Base-by-base conservation (phyloP, 345 rosid genomes). In the Brassica nigra region DNA sequence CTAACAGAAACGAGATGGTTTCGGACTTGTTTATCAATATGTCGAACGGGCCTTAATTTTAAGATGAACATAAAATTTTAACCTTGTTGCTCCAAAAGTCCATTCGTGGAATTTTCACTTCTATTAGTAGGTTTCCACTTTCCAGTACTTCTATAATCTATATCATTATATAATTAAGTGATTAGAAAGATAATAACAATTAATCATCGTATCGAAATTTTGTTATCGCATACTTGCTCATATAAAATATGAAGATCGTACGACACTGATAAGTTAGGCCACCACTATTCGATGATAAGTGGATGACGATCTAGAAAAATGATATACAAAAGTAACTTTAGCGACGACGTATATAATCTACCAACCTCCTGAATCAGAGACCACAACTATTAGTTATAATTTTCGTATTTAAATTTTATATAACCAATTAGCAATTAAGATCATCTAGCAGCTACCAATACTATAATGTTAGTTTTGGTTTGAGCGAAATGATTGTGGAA, bases 261-360 rank as follows among this genome's bases (percentile, higher is more conserved):
- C 73, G 39, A 59, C 44, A 8, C 3, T 57, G 82, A 78, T 73
- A 73, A 42, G 82, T 73, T 79, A 79, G 78, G 78, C 73, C 82
- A 79, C 63, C 82, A 73, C 77, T 79, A 28, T 3, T 10, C 55
- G 58, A 78, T 36, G 76, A 73, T 44, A 23, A 78, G 73, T 66
- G 77, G 82, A 66, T 62, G 5, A 78, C 12, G 11, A 37, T 71
- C n/a, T 30, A 57, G 18, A 72, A 79, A 73, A 72, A 18, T 64
- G 10, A 36, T 63, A 52, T n/a, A n/a, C 2, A 9, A 6, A 14
- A 23, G 2, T 27, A 11, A 30, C 33, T 44, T 16, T 33, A 5
- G 27, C 71, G 72, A 78, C 66, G 72, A 78, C 59, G 66, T 78
- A 34, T 30, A 3, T 62, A 70, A 70, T 55, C 11, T 70, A 55